These are phyloP conservation scores for Haematococcus lacustris DNA, from an alignment of 139 green algal genomes.

Conservation along the genomic window DNA sequence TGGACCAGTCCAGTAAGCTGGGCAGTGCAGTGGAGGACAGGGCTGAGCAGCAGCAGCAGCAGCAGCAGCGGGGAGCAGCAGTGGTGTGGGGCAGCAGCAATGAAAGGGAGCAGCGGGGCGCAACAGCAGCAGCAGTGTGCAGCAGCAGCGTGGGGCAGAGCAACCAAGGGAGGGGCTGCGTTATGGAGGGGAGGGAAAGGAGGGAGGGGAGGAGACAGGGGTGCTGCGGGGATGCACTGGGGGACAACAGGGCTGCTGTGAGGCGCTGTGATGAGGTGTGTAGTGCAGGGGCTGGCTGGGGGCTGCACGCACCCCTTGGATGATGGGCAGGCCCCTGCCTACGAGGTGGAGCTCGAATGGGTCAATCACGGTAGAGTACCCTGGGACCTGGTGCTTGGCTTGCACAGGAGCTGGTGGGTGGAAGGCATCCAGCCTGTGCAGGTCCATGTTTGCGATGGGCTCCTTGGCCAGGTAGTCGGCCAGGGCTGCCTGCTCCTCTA, in stretches of 20 bases:
- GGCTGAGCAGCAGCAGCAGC: too few relatives aligned
- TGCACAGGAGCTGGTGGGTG: neutral
- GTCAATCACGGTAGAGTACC: constrained; percentile 16
- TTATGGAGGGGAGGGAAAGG: neutral
- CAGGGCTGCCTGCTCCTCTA: neutral
- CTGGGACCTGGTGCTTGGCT: constrained; percentile 19
- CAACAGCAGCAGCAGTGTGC: neutral
- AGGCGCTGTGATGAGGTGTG: too few relatives aligned
- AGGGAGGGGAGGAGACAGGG: neutral
- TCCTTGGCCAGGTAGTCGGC: neutral
- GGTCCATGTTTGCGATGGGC: constrained; percentile 1
- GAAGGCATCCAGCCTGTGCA: constrained; percentile 3
- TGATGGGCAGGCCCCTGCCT: constrained; percentile 35
- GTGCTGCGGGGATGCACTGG: neutral
- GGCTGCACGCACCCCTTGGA: constrained; percentile 40
- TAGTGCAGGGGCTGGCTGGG: too few relatives aligned
- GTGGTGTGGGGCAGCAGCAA: too few relatives aligned
- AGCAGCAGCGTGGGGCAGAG: neutral
- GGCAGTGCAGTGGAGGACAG: too few relatives aligned
- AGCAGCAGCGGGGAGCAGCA: too few relatives aligned
- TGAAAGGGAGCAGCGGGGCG: too few relatives aligned
- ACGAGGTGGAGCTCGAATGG: constrained; percentile 37
- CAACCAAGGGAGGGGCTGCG: neutral
- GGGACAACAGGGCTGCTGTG: too few relatives aligned
- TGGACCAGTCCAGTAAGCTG: too few relatives aligned